Percentiles rank a stretch among this genome's conserved stretches.
These are phyloP conservation scores for Elsinoe fawcettii DNA, from an alignment of 2,329 filamentous ascomycete genomes.

Conservation along the genomic window DNA sequence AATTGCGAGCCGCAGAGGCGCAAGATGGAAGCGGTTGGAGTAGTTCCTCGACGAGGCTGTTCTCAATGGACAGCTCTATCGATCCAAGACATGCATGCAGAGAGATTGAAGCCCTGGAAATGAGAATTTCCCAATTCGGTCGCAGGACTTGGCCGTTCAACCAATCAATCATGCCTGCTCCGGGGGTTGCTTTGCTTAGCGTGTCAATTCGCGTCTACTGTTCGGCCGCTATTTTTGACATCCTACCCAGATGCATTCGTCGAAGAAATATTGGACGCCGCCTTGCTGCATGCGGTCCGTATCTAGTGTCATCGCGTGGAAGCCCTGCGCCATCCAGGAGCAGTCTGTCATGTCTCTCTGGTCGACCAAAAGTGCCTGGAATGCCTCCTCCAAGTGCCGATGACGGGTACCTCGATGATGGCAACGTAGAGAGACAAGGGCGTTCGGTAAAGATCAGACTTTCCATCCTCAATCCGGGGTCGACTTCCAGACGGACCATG, in stretches of 20 bases:
- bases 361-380: not conserved
- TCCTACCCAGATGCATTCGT: not conserved
- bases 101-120: not conserved
- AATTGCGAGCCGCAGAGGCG: constrained; percentile 6
- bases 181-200: too few relatives aligned
- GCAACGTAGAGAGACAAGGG: constrained; percentile 3
- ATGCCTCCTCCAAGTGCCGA: not conserved
- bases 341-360: not conserved
- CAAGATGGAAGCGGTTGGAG: not conserved
- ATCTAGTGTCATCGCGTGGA: not conserved
- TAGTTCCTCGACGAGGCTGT: not conserved
- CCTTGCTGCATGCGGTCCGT: not conserved
- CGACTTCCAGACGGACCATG: not conserved
- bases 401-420: not conserved
- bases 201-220: not conserved
- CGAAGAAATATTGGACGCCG: not conserved
- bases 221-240: not conserved
- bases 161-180: too few relatives aligned
- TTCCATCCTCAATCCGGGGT: not conserved
- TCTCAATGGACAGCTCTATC: not conserved
- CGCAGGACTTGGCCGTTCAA: not conserved
- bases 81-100: not conserved
- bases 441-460: not conserved
- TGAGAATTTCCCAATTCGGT: not conserved
- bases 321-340: not conserved